Evolutionary conservation across 441 rosid species (phyloP).

Genomic region (Kokia cookei): DNA sequence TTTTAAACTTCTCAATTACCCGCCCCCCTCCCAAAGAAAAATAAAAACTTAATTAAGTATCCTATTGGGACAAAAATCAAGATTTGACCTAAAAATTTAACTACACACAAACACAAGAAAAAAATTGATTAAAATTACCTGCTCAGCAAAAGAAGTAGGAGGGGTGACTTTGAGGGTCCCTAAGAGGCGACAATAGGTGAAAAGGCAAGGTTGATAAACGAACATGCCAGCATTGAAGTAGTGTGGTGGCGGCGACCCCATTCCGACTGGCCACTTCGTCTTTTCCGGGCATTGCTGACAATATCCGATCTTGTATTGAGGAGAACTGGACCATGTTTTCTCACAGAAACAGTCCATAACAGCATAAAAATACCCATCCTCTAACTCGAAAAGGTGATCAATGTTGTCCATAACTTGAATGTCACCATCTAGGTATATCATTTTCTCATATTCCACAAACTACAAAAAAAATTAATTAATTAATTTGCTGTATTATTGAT

Average conservation of each 20-base stretch:
- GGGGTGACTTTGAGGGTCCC: conserved; percentile 28
- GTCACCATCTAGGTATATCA: conserved; percentile 83
- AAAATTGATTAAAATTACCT: conserved; percentile 19
- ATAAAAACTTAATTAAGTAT: too few species aligned
- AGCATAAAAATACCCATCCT: conserved; percentile 52
- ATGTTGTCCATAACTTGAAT: conserved; percentile 73
- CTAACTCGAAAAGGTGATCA: conserved; percentile 56
- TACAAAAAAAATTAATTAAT: neutral
- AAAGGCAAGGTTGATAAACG: conserved; percentile 38
- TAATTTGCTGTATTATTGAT: neutral
- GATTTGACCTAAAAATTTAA: neutral
- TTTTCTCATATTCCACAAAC: conserved; percentile 76
- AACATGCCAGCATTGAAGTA: conserved; percentile 66
- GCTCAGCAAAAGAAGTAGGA: conserved; percentile 53
- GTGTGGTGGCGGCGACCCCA: conserved; percentile 39
- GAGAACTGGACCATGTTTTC: conserved; percentile 39
- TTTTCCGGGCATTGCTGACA: conserved; percentile 74
- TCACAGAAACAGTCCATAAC: conserved; percentile 87
- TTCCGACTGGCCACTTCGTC: conserved; percentile 39
- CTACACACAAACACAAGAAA: neutral
- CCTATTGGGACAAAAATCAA: neutral
- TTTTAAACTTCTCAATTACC: too few species aligned
- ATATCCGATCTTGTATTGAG: conserved; percentile 58
- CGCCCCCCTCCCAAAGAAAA: too few species aligned
- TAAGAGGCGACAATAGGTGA: conserved; percentile 31